A percentile compares a stretch with the other conserved stretches of the same genome.
phyloP scores from a whole-genome alignment of 2,329 filamentous ascomycete genomes.

The Immersiporthe knoxdaviesiana region DNA sequence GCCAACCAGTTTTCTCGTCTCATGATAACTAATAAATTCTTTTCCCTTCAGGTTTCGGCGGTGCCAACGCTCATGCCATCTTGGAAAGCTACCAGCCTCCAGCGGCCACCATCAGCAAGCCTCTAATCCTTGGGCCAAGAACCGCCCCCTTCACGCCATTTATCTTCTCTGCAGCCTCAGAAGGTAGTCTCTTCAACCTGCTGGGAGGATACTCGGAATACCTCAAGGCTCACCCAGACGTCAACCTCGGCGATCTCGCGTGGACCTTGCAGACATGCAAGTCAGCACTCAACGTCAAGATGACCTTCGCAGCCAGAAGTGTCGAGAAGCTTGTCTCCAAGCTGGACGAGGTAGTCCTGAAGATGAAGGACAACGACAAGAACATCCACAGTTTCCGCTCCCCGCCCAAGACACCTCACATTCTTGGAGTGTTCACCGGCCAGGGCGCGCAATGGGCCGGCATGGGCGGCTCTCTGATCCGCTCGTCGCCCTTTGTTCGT shows the following conservation, averaged over 20 bases:
- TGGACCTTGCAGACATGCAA: background rate
- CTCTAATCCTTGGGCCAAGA: background rate
- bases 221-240: background rate
- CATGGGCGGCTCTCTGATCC: constrained; percentile 36
- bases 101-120: background rate
- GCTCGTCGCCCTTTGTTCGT: constrained; percentile 11
- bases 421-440: constrained; percentile 38
- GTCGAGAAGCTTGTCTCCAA: background rate
- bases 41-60: constrained; percentile 7
- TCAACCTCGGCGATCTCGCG: background rate
- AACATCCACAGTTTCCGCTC: background rate
- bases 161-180: background rate
- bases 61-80: constrained; percentile 8
- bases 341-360: background rate
- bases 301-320: background rate
- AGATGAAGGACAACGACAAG: background rate
- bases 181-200: background rate
- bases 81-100: background rate
- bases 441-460: constrained; percentile 41
- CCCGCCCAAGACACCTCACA: constrained; percentile 3
- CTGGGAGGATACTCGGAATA: background rate
- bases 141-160: background rate
- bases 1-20: background rate
- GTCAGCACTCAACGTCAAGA: background rate
- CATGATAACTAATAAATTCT: background rate